Evolutionary conservation across 148 eudicot genomes (phyloP).

Genomic region (Cornus controversa): DNA sequence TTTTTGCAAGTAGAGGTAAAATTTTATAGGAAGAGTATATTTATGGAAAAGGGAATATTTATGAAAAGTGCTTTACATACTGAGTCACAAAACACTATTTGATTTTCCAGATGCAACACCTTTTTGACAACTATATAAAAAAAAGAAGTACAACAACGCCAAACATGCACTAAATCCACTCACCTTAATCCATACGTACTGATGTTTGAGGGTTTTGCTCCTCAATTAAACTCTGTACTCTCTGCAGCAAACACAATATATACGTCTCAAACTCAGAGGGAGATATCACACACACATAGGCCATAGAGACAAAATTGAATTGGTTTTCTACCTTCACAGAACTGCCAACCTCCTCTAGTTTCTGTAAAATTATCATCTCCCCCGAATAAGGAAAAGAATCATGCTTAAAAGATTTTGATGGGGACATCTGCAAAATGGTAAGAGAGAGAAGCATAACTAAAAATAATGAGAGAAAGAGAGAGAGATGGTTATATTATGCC

Average conservation of each 20-base stretch:
- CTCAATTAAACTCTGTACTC: conserved; percentile 57
- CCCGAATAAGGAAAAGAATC: conserved; percentile 42
- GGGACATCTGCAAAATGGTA: conserved; percentile 51
- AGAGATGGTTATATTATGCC: background rate
- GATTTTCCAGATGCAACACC: too few species aligned
- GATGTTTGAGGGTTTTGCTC: conserved; percentile 42
- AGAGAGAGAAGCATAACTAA: conserved; percentile 1
- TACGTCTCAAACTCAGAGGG: background rate
- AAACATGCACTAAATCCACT: conserved; percentile 1
- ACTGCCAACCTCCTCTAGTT: conserved; percentile 72
- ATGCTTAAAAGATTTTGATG: conserved; percentile 42
- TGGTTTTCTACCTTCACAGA: conserved; percentile 64
- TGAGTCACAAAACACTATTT: too few species aligned
- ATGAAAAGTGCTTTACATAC: background rate
- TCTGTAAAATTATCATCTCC: conserved; percentile 62
- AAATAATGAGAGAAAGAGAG: background rate
- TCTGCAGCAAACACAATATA: conserved; percentile 41
- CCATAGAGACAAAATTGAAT: background rate
- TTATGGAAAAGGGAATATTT: too few species aligned
- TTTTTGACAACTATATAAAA: background rate
- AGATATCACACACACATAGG: background rate
- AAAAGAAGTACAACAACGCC: background rate
- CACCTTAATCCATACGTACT: conserved; percentile 32
- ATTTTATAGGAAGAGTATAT: too few species aligned
- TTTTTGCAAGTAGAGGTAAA: background rate